Evolutionary conservation across 2,329 filamentous ascomycete species (phyloP), one percentile per base, ranked within the genome.

Genomic region (Claviceps citrina): DNA sequence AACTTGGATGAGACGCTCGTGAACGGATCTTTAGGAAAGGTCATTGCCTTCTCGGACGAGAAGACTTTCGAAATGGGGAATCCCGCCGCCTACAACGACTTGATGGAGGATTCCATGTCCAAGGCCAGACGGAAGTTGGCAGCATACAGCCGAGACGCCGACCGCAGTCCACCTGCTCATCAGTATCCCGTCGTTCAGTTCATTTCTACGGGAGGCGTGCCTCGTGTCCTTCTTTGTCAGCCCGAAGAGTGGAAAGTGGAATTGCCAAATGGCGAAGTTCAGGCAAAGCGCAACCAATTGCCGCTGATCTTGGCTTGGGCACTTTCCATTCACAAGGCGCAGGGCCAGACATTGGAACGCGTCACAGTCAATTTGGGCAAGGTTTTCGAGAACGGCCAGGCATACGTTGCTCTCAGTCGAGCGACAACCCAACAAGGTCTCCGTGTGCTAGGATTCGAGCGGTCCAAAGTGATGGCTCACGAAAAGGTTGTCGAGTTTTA

Each of bases 301-400:
- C 91, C 91, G 0, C 69, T 98, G 38, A 96, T 98, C 46, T 69
- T 98, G 24, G 91, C 91, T 0, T 98, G 91, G 91, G 91, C 91
- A 2, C 64, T 98, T 16, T 94, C 86, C 1, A 98, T 98, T 44
- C 91, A 98, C 66, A 98, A 98, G 62, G 91, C 91, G 1, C 89
- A 96, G 57, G 89, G 89, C 1, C 89, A 96, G 58, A 96, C 89
- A 1, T 65, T 95, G 20, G 86, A 93, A 54, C 73, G 89, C 38
- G 91, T 98, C 44, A 93, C 93, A 54, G 91, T 98, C 20, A 86
- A 98, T 55, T 68, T 98, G 1, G 83, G 85, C 24, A 81, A 76
- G 45, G 84, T 94, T 1, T 98, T 98, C 51, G 91, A 98, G 57
- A 95, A 94, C 59, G 91, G 91, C 0, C 91, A 98, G 59, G 91